These are phyloP conservation scores for Fraxinus baroniana DNA, from an alignment of 305 asterid genomes.

Conservation along the genomic window DNA sequence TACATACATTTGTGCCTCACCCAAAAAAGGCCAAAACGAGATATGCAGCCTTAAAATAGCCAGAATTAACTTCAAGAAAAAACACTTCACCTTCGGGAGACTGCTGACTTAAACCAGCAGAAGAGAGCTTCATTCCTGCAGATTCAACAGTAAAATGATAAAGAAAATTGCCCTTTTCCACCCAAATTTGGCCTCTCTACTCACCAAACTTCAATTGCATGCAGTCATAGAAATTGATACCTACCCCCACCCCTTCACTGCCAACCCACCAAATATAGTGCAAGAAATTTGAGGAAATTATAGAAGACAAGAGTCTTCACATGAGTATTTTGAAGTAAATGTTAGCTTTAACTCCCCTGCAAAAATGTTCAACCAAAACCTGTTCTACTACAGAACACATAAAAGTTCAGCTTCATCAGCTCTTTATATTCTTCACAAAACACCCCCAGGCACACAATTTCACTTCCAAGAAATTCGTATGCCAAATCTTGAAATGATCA, in stretches of 20 bases:
- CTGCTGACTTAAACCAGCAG: conserved; percentile 48
- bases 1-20: background rate
- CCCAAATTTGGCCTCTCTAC: conserved; percentile 28
- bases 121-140: conserved; percentile 51
- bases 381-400: conserved; percentile 31
- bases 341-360: conserved; percentile 1
- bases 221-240: conserved; percentile 7
- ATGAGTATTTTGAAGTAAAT: conserved; percentile 17
- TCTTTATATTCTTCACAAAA: conserved; percentile 23
- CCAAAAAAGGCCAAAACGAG: conserved; percentile 3
- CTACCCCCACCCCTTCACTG: conserved; percentile 28
- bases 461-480: conserved; percentile 22
- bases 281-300: conserved; percentile 14
- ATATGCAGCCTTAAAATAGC: conserved; percentile 17
- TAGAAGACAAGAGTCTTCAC: conserved; percentile 16
- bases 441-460: conserved; percentile 25
- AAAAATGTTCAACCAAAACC: conserved; percentile 42
- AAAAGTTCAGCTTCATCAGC: conserved; percentile 43
- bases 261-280: conserved; percentile 19
- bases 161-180: conserved; percentile 23
- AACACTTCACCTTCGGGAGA: conserved; percentile 58
- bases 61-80: background rate
- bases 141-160: conserved; percentile 25
- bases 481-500: conserved; percentile 13
- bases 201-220: conserved; percentile 32